A percentile compares a stretch with the other conserved stretches of the same genome.
Conservation (phyloP, 1,284 basidiomycete species). For the Pyrrhoderma lamaoense region DNA sequence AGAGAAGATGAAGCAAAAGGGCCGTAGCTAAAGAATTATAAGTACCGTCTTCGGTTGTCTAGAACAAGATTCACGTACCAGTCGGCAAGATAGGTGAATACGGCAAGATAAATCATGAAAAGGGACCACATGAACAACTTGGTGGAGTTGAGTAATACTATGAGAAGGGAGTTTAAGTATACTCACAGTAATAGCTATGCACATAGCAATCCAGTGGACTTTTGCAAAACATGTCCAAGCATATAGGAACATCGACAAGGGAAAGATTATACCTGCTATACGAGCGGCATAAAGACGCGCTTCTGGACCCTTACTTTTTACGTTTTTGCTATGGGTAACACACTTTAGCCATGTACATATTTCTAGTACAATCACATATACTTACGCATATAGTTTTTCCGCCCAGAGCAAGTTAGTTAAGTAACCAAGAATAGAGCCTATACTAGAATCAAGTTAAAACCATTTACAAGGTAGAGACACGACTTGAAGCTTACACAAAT, state of each 20-base stretch:
- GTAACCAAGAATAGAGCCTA: constrained; percentile 57
- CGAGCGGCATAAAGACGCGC: constrained; percentile 67
- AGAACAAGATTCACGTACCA: constrained; percentile 37
- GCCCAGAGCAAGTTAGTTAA: constrained; percentile 47
- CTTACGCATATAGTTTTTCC: constrained; percentile 58
- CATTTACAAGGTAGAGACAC: background rate
- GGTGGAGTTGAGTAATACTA: background rate
- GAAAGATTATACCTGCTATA: constrained; percentile 54
- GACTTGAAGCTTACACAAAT: constrained; percentile 42
- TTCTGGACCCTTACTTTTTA: constrained; percentile 54
- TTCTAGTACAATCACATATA: background rate
- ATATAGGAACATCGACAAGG: constrained; percentile 59
- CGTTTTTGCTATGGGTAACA: constrained; percentile 38
- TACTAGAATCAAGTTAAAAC: constrained; percentile 31
- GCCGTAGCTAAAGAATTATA: constrained; percentile 42
- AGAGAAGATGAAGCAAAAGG: constrained; percentile 72
- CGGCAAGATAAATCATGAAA: constrained; percentile 57
- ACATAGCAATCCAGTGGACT: constrained; percentile 51
- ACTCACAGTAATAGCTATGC: constrained; percentile 46
- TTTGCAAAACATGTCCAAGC: constrained; percentile 49
- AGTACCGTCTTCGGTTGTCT: background rate
- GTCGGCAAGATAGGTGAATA: constrained; percentile 69
- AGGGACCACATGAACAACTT: constrained; percentile 48
- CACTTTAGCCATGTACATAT: background rate
- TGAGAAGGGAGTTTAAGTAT: background rate